Conservation (phyloP, 441 rosid species). For the Metrosideros polymorpha region DNA sequence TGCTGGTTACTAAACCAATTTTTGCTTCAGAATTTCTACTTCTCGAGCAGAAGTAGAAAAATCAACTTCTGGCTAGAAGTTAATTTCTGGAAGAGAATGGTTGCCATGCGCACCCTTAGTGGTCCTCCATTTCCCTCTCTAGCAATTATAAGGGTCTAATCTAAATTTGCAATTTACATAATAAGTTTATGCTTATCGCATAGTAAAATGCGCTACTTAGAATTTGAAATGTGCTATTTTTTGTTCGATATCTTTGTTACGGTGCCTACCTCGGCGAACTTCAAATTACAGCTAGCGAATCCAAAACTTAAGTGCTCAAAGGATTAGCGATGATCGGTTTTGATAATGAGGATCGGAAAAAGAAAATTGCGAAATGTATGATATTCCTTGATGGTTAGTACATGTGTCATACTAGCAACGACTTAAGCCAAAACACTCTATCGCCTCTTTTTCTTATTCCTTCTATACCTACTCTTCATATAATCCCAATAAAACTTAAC, state of each 20-base stretch:
- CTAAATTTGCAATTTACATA: neutral
- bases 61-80: no score
- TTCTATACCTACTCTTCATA: neutral
- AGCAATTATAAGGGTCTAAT: neutral
- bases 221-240: neutral
- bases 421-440: neutral
- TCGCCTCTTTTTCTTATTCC: neutral
- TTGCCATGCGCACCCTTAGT: no score
- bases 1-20: no score
- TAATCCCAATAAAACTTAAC: neutral
- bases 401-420: fast-evolving
- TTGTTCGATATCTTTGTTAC: neutral
- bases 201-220: neutral
- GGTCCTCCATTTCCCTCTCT: neutral
- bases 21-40: no score
- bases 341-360: neutral
- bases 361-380: neutral
- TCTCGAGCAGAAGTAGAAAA: no score
- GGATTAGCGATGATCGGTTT: neutral
- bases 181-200: neutral
- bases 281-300: neutral
- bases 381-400: neutral
- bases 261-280: fast-evolving
- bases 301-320: neutral
- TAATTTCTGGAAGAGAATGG: no score